A percentile compares a stretch with the other conserved stretches of the same genome.
These are phyloP conservation scores for Chlamydomonas sp. DNA, from an alignment of 139 green algal genomes.

Conservation along the genomic window DNA sequence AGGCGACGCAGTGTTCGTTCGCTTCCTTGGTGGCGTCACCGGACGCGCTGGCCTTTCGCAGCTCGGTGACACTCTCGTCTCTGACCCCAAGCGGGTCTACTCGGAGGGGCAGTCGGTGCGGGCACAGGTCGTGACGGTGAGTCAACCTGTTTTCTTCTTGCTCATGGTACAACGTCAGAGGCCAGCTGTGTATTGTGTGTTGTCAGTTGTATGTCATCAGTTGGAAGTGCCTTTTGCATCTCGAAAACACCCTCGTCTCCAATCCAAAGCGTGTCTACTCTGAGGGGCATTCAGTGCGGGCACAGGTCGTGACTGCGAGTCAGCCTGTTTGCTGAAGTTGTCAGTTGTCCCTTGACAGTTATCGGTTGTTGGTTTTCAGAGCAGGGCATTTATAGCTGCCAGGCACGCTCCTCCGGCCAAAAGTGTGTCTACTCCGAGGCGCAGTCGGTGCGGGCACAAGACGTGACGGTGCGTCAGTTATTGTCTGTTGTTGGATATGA, in stretches of 20 bases:
- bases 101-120: slow-evolving; percentile 64
- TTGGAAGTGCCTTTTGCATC: slow-evolving; percentile 58
- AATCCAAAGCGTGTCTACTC: slow-evolving; percentile 56
- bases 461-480: too few relatives aligned
- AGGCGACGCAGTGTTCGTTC: slow-evolving; percentile 70
- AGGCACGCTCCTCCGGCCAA: slow-evolving; percentile 66
- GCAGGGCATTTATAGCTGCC: slow-evolving; percentile 66
- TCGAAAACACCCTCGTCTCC: slow-evolving; percentile 70
- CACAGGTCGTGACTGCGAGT: too few relatives aligned
- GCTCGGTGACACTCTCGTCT: slow-evolving; percentile 72
- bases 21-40: slow-evolving; percentile 67
- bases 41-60: slow-evolving; percentile 58
- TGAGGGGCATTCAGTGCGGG: slow-evolving; percentile 65
- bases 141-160: too few relatives aligned
- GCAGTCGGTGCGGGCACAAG: slow-evolving; percentile 61
- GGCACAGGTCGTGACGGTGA: too few relatives aligned
- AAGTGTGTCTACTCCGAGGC: slow-evolving; percentile 46
- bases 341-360: too few relatives aligned
- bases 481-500: too few relatives aligned
- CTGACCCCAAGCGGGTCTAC: slow-evolving; percentile 56
- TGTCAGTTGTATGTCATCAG: too few relatives aligned
- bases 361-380: too few relatives aligned
- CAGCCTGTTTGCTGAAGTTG: too few relatives aligned
- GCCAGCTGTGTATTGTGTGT: too few relatives aligned
- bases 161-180: too few relatives aligned